These are phyloP conservation scores for Suillus lakei DNA, from an alignment of 768 basidiomycete genomes.

Conservation along the genomic window DNA sequence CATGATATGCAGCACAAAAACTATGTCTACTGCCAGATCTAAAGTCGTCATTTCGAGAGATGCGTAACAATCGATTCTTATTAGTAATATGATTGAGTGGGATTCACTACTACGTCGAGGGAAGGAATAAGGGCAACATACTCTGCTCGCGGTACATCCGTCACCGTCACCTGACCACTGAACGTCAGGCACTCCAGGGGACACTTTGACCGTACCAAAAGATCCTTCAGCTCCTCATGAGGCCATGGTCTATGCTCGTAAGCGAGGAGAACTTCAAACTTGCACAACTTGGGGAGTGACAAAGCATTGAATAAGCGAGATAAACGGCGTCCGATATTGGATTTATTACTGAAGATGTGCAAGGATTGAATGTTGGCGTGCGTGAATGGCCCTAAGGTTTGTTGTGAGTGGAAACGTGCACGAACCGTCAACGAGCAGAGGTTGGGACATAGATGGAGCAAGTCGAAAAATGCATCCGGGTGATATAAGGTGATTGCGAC, in stretches of 20 bases:
- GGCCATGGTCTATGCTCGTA: conserved; percentile 20
- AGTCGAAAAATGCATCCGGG: conserved; percentile 8
- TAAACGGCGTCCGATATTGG: not conserved
- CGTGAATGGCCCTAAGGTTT: not conserved
- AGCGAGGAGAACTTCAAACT: not conserved
- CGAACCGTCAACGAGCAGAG: conserved; percentile 20
- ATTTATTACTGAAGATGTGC: conserved; percentile 9
- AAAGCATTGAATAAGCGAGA: not conserved
- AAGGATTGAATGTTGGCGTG: conserved; percentile 19
- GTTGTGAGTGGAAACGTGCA: too few relatives aligned
- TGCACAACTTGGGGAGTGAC: not conserved
- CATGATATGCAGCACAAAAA: too few relatives aligned
- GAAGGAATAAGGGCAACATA: conserved; percentile 22
- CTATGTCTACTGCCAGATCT: too few relatives aligned
- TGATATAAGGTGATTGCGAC: conserved; percentile 8
- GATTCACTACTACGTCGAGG: conserved; percentile 9
- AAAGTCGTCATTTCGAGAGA: too few relatives aligned
- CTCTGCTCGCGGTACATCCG: conserved; percentile 15
- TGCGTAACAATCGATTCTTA: too few relatives aligned
- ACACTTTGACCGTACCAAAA: conserved; percentile 23
- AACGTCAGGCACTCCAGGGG: conserved; percentile 25
- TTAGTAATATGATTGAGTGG: not conserved
- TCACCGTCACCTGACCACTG: conserved; percentile 17
- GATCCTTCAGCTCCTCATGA: conserved; percentile 16
- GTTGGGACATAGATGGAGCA: conserved; percentile 24